phyloP scores from a whole-genome alignment of 1,139 yeast species.

The Pichiaceae sp. region DNA sequence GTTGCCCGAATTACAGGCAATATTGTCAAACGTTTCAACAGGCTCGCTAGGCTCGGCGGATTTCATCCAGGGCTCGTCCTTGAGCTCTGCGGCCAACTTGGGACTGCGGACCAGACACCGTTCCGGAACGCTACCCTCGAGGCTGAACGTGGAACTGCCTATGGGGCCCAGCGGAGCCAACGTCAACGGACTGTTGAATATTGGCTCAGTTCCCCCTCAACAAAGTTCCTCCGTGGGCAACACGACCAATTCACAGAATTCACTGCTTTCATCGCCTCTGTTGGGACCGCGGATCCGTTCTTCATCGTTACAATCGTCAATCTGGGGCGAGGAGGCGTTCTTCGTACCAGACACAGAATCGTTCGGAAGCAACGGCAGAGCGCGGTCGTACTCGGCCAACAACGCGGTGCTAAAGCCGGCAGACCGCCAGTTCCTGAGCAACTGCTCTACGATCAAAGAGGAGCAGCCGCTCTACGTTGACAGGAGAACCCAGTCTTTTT shows the following conservation, averaged over 20 bases:
- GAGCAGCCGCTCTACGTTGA: slow-evolving; percentile 5
- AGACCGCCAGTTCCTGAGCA: slow-evolving; percentile 16
- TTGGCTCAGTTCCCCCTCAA: not conserved
- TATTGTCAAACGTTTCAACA: slow-evolving; percentile 1
- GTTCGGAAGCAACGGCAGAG: slow-evolving; percentile 9
- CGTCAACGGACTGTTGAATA: not conserved
- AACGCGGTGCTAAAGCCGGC: slow-evolving; percentile 17
- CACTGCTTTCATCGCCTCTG: not conserved
- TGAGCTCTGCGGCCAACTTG: slow-evolving; percentile 2
- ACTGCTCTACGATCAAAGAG: slow-evolving; percentile 17
- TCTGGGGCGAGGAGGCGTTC: slow-evolving; percentile 9
- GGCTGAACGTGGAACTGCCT: slow-evolving; percentile 17
- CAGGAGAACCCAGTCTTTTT: not conserved
- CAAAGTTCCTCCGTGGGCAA: not conserved
- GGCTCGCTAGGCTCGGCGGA: not conserved
- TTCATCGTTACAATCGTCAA: slow-evolving; percentile 6
- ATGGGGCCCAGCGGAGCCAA: not conserved
- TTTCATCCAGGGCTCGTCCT: not conserved
- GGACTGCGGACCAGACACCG: slow-evolving; percentile 38
- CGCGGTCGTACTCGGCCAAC: slow-evolving; percentile 24
- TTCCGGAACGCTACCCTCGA: slow-evolving; percentile 52
- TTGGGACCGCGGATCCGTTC: not conserved
- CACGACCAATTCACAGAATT: not conserved
- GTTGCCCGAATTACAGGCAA: slow-evolving; percentile 2
- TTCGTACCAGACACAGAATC: not conserved